Percentiles rank a stretch among this genome's conserved stretches.
Conservation (phyloP, 805 yeast genomes). For the Metschnikowia cubensis region DNA sequence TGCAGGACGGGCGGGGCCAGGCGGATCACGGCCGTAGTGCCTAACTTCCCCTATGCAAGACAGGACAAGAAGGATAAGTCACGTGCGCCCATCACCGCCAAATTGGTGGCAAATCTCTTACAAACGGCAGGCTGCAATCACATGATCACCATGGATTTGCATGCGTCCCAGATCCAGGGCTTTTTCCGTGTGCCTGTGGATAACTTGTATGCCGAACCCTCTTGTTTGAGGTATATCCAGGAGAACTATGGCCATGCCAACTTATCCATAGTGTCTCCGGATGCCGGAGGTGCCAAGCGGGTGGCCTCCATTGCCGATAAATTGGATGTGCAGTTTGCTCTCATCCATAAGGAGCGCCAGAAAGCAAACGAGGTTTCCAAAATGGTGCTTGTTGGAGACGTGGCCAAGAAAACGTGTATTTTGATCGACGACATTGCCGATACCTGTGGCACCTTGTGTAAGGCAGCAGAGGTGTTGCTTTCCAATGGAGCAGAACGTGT, state of each 20-base stretch:
- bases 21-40: slow-evolving; percentile 89
- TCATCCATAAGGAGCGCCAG: slow-evolving; percentile 94
- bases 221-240: slow-evolving; percentile 75
- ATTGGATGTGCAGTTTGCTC: slow-evolving; percentile 87
- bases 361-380: slow-evolving; percentile 91
- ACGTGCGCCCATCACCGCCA: slow-evolving; percentile 95
- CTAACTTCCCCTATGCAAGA: slow-evolving; percentile 95
- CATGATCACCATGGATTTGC: slow-evolving; percentile 94
- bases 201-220: slow-evolving; percentile 92
- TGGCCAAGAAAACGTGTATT: slow-evolving; percentile 73
- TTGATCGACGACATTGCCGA: slow-evolving; percentile 98
- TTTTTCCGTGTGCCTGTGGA: slow-evolving; percentile 94
- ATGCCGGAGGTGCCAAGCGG: slow-evolving; percentile 98
- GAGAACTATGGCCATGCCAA: slow-evolving; percentile 53
- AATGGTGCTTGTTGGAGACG: slow-evolving; percentile 97
- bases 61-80: slow-evolving; percentile 96
- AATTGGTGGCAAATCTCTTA: slow-evolving; percentile 83
- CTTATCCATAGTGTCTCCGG: slow-evolving; percentile 84
- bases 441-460: slow-evolving; percentile 94
- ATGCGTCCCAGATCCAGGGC: slow-evolving; percentile 97
- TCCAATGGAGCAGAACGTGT: slow-evolving; percentile 81
- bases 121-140: slow-evolving; percentile 95
- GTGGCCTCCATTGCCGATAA: slow-evolving; percentile 93
- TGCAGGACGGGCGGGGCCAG: slow-evolving; percentile 95
- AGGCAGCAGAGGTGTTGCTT: slow-evolving; percentile 85